phyloP scores from a whole-genome alignment of 2,329 filamentous ascomycete genomes.

The Penicillium sp. region DNA sequence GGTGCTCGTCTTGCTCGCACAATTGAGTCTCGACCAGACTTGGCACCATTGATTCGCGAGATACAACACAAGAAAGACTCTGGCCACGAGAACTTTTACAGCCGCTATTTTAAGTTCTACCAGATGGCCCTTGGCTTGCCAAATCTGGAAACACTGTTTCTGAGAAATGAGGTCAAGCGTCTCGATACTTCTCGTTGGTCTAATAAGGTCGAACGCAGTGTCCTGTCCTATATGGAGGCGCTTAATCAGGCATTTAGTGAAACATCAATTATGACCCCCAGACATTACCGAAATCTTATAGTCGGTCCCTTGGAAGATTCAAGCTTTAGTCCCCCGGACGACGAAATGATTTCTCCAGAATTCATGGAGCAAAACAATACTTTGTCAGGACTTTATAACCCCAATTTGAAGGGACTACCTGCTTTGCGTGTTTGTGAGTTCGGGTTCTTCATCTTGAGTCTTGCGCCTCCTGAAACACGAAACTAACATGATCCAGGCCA shows the following conservation, averaged over 20 bases:
- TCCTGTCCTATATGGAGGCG: no score
- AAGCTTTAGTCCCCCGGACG: background rate
- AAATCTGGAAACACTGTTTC: background rate
- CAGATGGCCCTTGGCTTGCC: background rate
- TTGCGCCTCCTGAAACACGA: background rate
- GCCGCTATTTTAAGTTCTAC: background rate
- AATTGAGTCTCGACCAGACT: constrained; percentile 2
- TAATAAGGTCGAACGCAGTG: background rate
- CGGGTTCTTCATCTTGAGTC: background rate
- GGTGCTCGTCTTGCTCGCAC: constrained; percentile 7
- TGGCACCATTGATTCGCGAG: constrained; percentile 1
- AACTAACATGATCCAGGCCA: constrained; percentile 3
- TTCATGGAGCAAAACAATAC: no score
- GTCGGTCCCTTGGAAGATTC: background rate
- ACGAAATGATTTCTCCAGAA: background rate
- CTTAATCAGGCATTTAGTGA: no score
- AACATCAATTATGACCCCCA: no score
- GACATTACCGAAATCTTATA: background rate
- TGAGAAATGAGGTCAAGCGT: background rate
- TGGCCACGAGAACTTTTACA: background rate
- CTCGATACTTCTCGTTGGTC: background rate
- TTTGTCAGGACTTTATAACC: no score
- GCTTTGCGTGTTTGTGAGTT: constrained; percentile 6
- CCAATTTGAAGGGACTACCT: background rate
- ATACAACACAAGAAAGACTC: constrained; percentile 5